A percentile compares a stretch with the other conserved stretches of the same genome.
These are phyloP conservation scores for Malassezia sp. DNA, from an alignment of 1,284 basidiomycete species.

Conservation along the genomic window DNA sequence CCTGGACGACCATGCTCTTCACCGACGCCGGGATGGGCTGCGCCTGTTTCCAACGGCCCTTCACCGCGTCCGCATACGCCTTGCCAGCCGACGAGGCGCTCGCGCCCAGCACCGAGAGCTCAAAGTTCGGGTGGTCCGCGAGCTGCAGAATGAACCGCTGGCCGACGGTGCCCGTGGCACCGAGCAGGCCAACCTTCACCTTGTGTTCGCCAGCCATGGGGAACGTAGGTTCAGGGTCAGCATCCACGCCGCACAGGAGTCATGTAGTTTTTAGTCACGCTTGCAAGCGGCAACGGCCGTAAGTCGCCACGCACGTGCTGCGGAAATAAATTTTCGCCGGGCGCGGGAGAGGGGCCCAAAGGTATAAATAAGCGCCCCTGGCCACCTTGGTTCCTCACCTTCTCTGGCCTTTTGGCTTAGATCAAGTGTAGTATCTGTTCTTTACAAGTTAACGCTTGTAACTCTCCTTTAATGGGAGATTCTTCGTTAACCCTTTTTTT, in stretches of 20 bases:
- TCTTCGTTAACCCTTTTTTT: conserved; percentile 23
- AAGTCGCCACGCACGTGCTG: not conserved
- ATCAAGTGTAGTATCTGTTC: conserved; percentile 38
- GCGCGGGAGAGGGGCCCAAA: not conserved
- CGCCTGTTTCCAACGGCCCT: conserved; percentile 74
- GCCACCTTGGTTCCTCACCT: conserved; percentile 15
- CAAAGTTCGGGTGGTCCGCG: conserved; percentile 78
- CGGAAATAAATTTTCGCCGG: not conserved
- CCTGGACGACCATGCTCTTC: conserved; percentile 61
- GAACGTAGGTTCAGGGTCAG: too few relatives aligned
- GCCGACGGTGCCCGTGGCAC: conserved; percentile 65
- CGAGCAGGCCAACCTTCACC: conserved; percentile 80
- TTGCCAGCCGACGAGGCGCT: conserved; percentile 80
- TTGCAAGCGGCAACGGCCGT: conserved; percentile 10
- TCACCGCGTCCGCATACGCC: conserved; percentile 61
- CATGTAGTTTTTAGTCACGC: conserved; percentile 7
- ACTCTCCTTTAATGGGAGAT: conserved; percentile 20
- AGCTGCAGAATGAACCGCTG: conserved; percentile 73
- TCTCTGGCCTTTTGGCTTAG: conserved; percentile 32
- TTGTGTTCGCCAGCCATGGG: conserved; percentile 22
- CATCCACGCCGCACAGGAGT: not conserved
- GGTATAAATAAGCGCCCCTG: conserved; percentile 7
- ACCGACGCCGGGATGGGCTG: conserved; percentile 63
- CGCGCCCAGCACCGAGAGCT: conserved; percentile 75
- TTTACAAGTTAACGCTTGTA: conserved; percentile 27